A percentile compares a stretch with the other conserved stretches of the same genome.
Conservation (phyloP, 2,329 filamentous ascomycete species). For the Ophiobolus disseminans region DNA sequence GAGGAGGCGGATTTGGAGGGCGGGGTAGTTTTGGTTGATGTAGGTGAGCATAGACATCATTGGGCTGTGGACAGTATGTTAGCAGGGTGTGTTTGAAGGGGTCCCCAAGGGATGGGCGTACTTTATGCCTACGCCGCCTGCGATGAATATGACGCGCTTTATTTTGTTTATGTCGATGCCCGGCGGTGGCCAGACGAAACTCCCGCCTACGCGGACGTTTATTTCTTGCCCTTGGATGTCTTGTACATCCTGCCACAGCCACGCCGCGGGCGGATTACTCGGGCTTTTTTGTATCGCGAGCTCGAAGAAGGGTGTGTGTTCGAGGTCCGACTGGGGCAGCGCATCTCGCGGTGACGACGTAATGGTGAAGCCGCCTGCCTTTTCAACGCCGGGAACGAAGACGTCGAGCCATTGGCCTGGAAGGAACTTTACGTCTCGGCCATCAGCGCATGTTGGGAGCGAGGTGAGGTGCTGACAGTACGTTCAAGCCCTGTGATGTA, state of each 20-base stretch:
- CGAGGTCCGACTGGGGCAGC: constrained; percentile 29
- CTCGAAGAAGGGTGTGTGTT: constrained; percentile 66
- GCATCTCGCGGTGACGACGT: constrained; percentile 74
- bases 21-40: constrained; percentile 56
- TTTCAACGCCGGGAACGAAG: constrained; percentile 70
- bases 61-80: constrained; percentile 59
- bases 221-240: constrained; percentile 67
- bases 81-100: constrained; percentile 5
- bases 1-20: constrained; percentile 63
- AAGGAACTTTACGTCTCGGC: constrained; percentile 66
- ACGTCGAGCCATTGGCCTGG: constrained; percentile 91
- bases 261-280: constrained; percentile 74
- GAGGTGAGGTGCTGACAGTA: constrained; percentile 45
- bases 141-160: constrained; percentile 73
- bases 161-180: constrained; percentile 54
- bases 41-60: constrained; percentile 75
- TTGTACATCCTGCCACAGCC: constrained; percentile 68
- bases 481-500: constrained; percentile 58
- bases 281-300: constrained; percentile 78
- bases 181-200: constrained; percentile 78
- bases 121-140: constrained; percentile 85
- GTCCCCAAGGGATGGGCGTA: constrained; percentile 41
- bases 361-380: constrained; percentile 87
- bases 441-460: constrained; percentile 38
- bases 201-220: constrained; percentile 76